A percentile compares a stretch with the other conserved stretches of the same genome.
Conservation (phyloP, 1,139 yeast genomes). For the Pneumocystis murina region DNA sequence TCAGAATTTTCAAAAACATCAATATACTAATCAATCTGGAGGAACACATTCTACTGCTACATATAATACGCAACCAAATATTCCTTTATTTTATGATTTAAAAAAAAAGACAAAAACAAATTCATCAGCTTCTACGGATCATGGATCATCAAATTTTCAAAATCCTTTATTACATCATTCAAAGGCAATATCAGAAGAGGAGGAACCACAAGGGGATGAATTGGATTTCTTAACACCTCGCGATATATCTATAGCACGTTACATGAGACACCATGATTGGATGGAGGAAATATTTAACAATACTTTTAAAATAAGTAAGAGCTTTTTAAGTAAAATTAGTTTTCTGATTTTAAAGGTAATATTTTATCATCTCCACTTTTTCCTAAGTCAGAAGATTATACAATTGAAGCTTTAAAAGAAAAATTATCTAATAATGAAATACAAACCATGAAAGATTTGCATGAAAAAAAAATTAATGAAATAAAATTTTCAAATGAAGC, state of each 20-base stretch:
- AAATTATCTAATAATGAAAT: neutral
- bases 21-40: neutral
- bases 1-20: neutral
- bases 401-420: constrained; percentile 16
- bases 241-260: constrained; percentile 30
- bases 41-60: neutral
- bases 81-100: neutral
- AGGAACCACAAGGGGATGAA: constrained; percentile 24
- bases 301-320: constrained; percentile 9
- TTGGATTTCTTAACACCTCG: constrained; percentile 29
- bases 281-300: constrained; percentile 25
- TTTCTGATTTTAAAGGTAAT: neutral
- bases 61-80: neutral
- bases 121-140: neutral
- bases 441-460: neutral
- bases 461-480: neutral
- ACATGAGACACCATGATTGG: constrained; percentile 32
- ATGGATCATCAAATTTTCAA: neutral
- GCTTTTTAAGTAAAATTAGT: neutral
- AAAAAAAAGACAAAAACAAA: neutral
- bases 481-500: neutral
- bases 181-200: neutral
- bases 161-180: neutral
- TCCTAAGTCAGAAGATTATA: constrained; percentile 14
- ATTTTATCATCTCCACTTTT: constrained; percentile 19